These are phyloP conservation scores for Thelonectria blattea DNA, from an alignment of 2,329 filamentous ascomycete species.

Conservation along the genomic window DNA sequence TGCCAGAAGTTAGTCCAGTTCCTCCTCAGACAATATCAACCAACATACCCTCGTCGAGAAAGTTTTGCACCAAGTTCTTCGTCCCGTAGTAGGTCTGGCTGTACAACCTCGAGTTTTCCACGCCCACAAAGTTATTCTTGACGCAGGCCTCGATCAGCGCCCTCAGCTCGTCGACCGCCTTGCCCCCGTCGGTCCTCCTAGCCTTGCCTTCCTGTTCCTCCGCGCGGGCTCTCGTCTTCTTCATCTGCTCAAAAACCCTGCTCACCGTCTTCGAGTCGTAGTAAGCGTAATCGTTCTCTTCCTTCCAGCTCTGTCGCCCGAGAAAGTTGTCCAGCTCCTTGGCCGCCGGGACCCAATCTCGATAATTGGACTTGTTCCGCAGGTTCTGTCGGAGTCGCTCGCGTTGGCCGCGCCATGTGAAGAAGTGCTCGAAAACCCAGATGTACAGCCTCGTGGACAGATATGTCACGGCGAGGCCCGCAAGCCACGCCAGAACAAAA, in stretches of 20 bases:
- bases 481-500: constrained; percentile 80
- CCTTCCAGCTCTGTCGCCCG: constrained; percentile 81
- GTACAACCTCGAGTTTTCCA: constrained; percentile 94
- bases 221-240: constrained; percentile 64
- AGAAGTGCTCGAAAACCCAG: constrained; percentile 86
- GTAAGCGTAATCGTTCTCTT: constrained; percentile 77
- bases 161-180: constrained; percentile 76
- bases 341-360: constrained; percentile 83
- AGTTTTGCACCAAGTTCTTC: constrained; percentile 91
- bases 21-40: constrained; percentile 24
- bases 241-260: constrained; percentile 78
- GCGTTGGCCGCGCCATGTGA: constrained; percentile 85
- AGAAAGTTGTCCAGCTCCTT: constrained; percentile 80
- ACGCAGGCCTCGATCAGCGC: constrained; percentile 85
- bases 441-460: constrained; percentile 87
- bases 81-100: constrained; percentile 97
- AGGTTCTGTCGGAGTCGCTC: constrained; percentile 74
- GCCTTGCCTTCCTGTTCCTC: constrained; percentile 56
- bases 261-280: constrained; percentile 88
- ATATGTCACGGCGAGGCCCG: constrained; percentile 74
- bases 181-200: constrained; percentile 46
- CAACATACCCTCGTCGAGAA: constrained; percentile 76
- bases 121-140: constrained; percentile 96
- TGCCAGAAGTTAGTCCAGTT: constrained; percentile 22
- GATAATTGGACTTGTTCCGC: constrained; percentile 74